Base-by-base conservation (phyloP, 1,284 basidiomycete genomes). In the Entoloma clypeatum region DNA sequence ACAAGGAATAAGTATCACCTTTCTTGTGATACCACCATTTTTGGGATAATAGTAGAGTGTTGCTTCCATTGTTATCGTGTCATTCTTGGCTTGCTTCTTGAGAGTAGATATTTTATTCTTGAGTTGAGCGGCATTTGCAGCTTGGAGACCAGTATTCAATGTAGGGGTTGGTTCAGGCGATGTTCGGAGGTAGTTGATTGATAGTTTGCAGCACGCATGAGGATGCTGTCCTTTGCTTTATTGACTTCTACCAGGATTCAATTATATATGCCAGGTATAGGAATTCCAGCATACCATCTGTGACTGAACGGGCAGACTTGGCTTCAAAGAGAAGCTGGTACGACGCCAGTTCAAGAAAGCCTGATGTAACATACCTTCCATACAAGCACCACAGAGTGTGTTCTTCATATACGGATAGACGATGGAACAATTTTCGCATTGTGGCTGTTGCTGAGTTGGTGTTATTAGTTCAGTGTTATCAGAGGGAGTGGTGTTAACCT, bases 361-460 rank as follows among this genome's bases (percentile, higher is more conserved):
- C n/a, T n/a, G n/a, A n/a, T n/a, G n/a, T n/a, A n/a, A n/a, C n/a
- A n/a, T n/a, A n/a, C n/a, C n/a, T n/a, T n/a, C 30, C 24, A 29
- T 24, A 26, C 32, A 41, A 9, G 24, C 23, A 16, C 39, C 31
- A 22, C 39, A 41, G 2, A 19, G 33, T 32, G 16, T 8, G 4
- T 18, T 8, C 28, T 27, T 43, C 4, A 43, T 16, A 7, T 31
- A 43, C 16, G 13, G 25, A 27, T 43, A 43, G 9, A 37, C 7
- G 3, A 43, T 13, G 8, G 36, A 37, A 18, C 41, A 43, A 4
- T 25, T 19, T 43, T 37, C n/a, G 17, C 36, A 43, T 17, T 43
- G 41, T 2, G 36, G 41, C 36, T 26, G 23, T 8, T 19, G n/a
- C 36, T 43, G 1, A 16, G 17, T 24, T 6, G 21, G 17, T 22